Conservation (phyloP, 768 basidiomycete genomes). For the Flagelloscypha sp. region DNA sequence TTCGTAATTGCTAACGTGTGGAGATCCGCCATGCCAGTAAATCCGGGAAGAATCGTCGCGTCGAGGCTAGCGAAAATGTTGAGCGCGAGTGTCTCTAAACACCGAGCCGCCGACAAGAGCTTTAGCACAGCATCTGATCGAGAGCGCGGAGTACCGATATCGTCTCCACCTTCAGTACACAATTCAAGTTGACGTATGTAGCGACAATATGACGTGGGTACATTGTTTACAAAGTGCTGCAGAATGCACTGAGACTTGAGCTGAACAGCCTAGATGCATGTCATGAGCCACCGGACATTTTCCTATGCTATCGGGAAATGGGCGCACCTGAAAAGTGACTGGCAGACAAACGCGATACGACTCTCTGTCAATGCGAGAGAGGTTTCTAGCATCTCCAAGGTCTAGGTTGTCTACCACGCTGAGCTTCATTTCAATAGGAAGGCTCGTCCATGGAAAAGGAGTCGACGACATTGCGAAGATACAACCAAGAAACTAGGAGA, state of each 20-base stretch:
- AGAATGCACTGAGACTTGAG: conserved; percentile 40
- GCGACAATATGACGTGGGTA: conserved; percentile 45
- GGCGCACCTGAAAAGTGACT: conserved; percentile 47
- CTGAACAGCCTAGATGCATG: conserved; percentile 35
- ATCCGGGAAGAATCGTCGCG: conserved; percentile 40
- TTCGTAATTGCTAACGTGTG: conserved; percentile 41
- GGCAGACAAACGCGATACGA: conserved; percentile 52
- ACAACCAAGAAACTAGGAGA: too few relatives aligned
- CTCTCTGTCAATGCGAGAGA: conserved; percentile 40
- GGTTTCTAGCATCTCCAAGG: conserved; percentile 31
- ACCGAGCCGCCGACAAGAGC: conserved; percentile 40
- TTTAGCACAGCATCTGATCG: conserved; percentile 40
- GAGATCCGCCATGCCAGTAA: conserved; percentile 35
- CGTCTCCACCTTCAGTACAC: conserved; percentile 28
- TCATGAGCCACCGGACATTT: conserved; percentile 11
- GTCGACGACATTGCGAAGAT: too few relatives aligned
- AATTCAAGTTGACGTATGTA: conserved; percentile 47
- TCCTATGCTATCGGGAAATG: conserved; percentile 1
- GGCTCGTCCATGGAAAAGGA: conserved; percentile 50
- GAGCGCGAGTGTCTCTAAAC: conserved; percentile 40
- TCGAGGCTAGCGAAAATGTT: conserved; percentile 41
- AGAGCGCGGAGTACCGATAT: conserved; percentile 18
- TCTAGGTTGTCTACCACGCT: conserved; percentile 45
- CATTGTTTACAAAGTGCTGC: conserved; percentile 42
- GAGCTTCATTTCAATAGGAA: conserved; percentile 63